Evolutionary conservation across 371 early-diverging fungal species (phyloP).

Genomic region (Lichtheimia ornata): DNA sequence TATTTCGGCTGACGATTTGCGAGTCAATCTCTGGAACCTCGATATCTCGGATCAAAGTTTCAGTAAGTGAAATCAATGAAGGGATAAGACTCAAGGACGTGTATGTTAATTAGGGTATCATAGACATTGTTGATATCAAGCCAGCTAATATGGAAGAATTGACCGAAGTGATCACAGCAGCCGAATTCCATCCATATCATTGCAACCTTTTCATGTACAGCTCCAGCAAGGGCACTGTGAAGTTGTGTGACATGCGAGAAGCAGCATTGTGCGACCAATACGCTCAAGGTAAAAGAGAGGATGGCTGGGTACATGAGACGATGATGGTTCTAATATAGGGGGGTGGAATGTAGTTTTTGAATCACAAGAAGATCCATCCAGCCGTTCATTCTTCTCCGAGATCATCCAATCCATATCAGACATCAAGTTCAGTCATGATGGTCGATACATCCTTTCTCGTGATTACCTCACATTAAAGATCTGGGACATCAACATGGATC

Average conservation of each 20-base stretch:
- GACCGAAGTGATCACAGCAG: constrained; percentile 94
- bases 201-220: constrained; percentile 93
- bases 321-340: not conserved
- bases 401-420: constrained; percentile 96
- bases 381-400: constrained; percentile 94
- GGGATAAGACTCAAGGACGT: no score
- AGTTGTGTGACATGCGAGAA: constrained; percentile 87
- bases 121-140: constrained; percentile 94
- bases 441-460: constrained; percentile 94
- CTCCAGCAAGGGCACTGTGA: constrained; percentile 90
- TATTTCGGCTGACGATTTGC: constrained; percentile 92
- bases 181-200: constrained; percentile 87
- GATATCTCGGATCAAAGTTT: constrained; percentile 88
- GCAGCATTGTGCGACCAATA: constrained; percentile 86
- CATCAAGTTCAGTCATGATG: constrained; percentile 90
- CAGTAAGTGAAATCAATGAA: constrained; percentile 27
- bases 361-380: constrained; percentile 89
- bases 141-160: constrained; percentile 94
- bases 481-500: constrained; percentile 97
- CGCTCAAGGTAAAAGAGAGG: constrained; percentile 56
- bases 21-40: constrained; percentile 93
- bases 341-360: constrained; percentile 69
- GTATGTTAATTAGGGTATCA: no score
- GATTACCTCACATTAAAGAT: constrained; percentile 94
- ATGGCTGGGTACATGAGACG: not conserved